These are phyloP conservation scores for Knufia petricola DNA, from an alignment of 2,329 filamentous ascomycete species.

Conservation along the genomic window DNA sequence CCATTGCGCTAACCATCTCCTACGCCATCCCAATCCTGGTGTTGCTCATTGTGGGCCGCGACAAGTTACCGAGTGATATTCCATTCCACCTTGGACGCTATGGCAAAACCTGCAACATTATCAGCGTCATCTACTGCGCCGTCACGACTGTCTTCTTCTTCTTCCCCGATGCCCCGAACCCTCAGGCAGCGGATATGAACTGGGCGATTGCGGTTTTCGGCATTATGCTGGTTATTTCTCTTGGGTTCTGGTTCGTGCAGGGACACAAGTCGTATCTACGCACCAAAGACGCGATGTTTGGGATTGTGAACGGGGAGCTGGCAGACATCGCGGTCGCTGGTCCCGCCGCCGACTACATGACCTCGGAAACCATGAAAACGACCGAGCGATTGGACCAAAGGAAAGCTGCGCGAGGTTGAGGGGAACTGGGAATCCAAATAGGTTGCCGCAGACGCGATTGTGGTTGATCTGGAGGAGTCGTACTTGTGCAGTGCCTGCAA, in stretches of 20 bases:
- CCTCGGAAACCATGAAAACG: too few relatives aligned
- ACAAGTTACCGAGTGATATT: constrained; percentile 11
- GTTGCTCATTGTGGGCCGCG: constrained; percentile 23
- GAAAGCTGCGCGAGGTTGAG: too few relatives aligned
- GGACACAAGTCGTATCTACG: constrained; percentile 34
- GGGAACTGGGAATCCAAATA: too few relatives aligned
- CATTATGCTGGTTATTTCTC: constrained; percentile 43
- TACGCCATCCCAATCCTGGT: constrained; percentile 26
- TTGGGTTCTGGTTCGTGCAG: constrained; percentile 43
- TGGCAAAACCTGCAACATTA: constrained; percentile 18
- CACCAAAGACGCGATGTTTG: constrained; percentile 23
- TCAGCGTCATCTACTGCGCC: constrained; percentile 22
- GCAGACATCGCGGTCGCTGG: too few relatives aligned
- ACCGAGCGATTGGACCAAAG: too few relatives aligned
- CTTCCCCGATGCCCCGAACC: constrained; percentile 37
- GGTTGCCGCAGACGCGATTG: too few relatives aligned
- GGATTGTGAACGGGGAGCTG: too few relatives aligned
- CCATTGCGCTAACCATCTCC: constrained; percentile 15
- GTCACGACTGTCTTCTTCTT: constrained; percentile 26
- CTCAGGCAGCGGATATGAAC: constrained; percentile 44
- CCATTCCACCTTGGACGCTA: constrained; percentile 15
- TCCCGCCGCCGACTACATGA: too few relatives aligned
- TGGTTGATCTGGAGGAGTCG: too few relatives aligned
- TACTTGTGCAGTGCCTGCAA: too few relatives aligned
- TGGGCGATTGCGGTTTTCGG: constrained; percentile 50